Evolutionary conservation across 208 protist genomes (phyloP), one percentile per base, ranked within the genome.

Genomic region (Endotrypanum monterogeii): DNA sequence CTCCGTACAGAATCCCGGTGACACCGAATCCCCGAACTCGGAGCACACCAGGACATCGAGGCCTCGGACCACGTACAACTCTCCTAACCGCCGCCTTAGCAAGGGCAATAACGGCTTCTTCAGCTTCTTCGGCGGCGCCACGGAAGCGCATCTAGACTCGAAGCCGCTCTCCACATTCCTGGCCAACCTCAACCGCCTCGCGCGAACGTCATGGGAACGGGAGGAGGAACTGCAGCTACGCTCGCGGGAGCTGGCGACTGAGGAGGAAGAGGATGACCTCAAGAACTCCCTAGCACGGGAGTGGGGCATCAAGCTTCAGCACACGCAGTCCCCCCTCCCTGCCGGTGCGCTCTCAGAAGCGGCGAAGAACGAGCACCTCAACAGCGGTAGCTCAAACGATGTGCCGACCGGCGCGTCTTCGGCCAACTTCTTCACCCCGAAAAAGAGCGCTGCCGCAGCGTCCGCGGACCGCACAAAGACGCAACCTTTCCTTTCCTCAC

Each of bases 111-210:
- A 83, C 55, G 84, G 84, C 62, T 92, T 86, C 70, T 92, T 89
- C 60, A 84, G 79, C 60, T 92, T 85, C 79, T 92, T 89, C 69
- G 87, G 87, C 16, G 87, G 87, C 4, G 87, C 87, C 18, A 92
- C 85, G 20, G 83, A 88, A 71, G 73, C 74, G 11, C 84, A 92
- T 60, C 78, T 92, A 37, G 87, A 83, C 67, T 83, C 84, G 41
- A 89, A 89, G 73, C 87, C 87, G 67, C 77, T 90, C 32, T 83
- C 84, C 16, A 92, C 84, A 11, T 89, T 88, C 50, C 61, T 92
- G 30, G 71, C 83, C 35, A 75, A 79, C 37, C 55, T 78, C 3
- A 54, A 81, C 37, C 82, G 78, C n/a, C 68, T 89, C 39, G 73
- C 63, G 35, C 74, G 74, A 32, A 67, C 67, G 35, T 79, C 80